These are phyloP conservation scores for Botrytis fabae DNA, from an alignment of 2,329 filamentous ascomycete genomes.

Conservation along the genomic window DNA sequence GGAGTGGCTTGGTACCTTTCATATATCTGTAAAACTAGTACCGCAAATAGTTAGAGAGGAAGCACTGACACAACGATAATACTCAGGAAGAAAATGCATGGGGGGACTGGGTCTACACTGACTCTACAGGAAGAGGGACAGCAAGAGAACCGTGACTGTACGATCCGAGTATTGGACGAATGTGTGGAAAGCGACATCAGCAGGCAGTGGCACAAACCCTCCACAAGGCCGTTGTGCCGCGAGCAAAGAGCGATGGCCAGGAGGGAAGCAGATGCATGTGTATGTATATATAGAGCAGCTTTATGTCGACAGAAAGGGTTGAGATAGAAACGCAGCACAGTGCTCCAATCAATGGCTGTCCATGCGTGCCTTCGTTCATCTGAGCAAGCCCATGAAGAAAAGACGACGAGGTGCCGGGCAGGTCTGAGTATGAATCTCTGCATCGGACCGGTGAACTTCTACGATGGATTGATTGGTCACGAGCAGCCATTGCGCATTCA, in stretches of 20 bases:
- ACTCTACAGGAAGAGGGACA: slow-evolving; percentile 2
- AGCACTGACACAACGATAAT: slow-evolving; percentile 17
- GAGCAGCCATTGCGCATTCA: neutral
- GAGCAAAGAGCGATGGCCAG: neutral
- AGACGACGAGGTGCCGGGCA: neutral
- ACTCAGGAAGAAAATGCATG: slow-evolving; percentile 1
- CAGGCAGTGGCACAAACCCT: neutral
- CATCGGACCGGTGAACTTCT: neutral
- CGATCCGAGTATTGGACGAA: neutral
- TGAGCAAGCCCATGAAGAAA: neutral
- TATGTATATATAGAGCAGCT: neutral
- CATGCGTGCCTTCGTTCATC: neutral
- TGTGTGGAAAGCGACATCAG: neutral
- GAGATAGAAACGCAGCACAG: neutral
- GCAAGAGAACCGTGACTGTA: slow-evolving; percentile 12
- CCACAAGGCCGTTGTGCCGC: neutral
- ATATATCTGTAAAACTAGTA: neutral
- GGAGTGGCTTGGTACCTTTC: neutral
- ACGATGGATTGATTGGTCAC: neutral
- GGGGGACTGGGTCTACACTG: neutral
- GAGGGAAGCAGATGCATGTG: neutral
- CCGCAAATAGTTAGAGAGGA: neutral
- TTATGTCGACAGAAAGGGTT: neutral
- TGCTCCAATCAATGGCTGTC: neutral
- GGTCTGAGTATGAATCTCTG: neutral